phyloP scores from a whole-genome alignment of 169 alveolate species.

The Plasmodium adleri region DNA sequence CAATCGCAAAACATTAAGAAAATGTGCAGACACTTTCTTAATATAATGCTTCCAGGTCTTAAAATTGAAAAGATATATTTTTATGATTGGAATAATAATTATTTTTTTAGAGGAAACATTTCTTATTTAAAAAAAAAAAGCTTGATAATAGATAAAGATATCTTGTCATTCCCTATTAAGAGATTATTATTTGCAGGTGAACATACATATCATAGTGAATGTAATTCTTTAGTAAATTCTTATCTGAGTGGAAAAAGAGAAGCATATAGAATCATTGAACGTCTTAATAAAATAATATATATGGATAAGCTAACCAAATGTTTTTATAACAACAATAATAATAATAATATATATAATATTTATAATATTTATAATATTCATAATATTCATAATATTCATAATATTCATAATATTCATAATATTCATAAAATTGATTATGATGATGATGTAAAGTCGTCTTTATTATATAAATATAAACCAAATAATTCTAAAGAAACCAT shows the following conservation, averaged over 20 bases:
- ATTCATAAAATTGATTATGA: too few species aligned
- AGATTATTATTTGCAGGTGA: constrained; percentile 68
- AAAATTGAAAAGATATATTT: constrained; percentile 38
- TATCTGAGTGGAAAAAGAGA: constrained; percentile 70
- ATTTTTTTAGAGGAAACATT: constrained; percentile 42
- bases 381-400: too few species aligned
- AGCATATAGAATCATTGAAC: constrained; percentile 65
- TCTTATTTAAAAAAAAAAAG: constrained; percentile 46
- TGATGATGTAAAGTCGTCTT: not conserved
- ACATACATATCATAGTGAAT: constrained; percentile 41
- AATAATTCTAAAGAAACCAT: constrained; percentile 20
- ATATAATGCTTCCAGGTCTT: constrained; percentile 13
- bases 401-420: too few species aligned
- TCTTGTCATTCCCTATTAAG: constrained; percentile 52
- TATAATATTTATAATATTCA: too few species aligned
- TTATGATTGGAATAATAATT: constrained; percentile 55
- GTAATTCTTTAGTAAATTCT: constrained; percentile 25
- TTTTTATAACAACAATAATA: constrained; percentile 26
- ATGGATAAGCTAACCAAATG: constrained; percentile 39
- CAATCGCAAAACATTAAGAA: too few species aligned
- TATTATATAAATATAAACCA: too few species aligned
- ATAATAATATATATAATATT: too few species aligned
- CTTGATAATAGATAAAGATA: constrained; percentile 47
- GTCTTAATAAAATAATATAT: constrained; percentile 28
- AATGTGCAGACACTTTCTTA: constrained; percentile 24